Percentiles rank a stretch among this genome's conserved stretches.
Evolutionary conservation across 345 rosid genomes (phyloP).

Genomic region (Brassica carinata): DNA sequence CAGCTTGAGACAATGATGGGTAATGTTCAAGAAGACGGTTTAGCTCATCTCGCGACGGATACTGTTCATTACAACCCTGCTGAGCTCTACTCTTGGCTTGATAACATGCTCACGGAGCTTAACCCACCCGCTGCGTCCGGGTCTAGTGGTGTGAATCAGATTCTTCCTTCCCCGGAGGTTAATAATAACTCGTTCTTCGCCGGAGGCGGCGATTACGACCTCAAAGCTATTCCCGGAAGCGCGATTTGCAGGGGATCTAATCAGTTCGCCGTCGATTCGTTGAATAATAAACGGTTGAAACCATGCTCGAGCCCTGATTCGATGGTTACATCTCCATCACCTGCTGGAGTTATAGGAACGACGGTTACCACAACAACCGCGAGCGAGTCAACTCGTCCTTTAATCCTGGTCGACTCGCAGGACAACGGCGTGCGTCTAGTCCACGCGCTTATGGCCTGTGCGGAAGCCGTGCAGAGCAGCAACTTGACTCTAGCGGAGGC

Average conservation of each 20-base stretch:
- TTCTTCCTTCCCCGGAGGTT: constrained; percentile 11
- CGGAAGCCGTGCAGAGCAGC: constrained; percentile 68
- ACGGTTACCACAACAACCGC: constrained; percentile 21
- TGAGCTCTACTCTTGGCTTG: constrained; percentile 68
- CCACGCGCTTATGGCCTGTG: constrained; percentile 79
- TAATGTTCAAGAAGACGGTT: constrained; percentile 59
- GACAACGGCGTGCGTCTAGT: constrained; percentile 79
- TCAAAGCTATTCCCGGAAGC: constrained; percentile 73
- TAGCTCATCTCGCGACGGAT: constrained; percentile 62
- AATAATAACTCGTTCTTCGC: constrained; percentile 40
- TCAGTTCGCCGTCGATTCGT: constrained; percentile 35
- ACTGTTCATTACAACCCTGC: constrained; percentile 82
- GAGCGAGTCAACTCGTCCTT: constrained; percentile 50
- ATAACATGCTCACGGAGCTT: constrained; percentile 64
- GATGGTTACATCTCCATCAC: constrained; percentile 33
- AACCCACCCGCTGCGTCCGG: constrained; percentile 43
- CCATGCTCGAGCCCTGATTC: constrained; percentile 41
- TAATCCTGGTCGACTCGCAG: constrained; percentile 74
- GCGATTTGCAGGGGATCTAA: constrained; percentile 48
- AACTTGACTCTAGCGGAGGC: constrained; percentile 63
- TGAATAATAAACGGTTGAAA: constrained; percentile 45
- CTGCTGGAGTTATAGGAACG: constrained; percentile 18
- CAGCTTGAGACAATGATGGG: constrained; percentile 75
- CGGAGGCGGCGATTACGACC: constrained; percentile 57
- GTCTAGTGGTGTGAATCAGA: constrained; percentile 5